A percentile compares a stretch with the other conserved stretches of the same genome.
Conservation (phyloP, 1,284 basidiomycete genomes). For the Rhodotorula sp. region DNA sequence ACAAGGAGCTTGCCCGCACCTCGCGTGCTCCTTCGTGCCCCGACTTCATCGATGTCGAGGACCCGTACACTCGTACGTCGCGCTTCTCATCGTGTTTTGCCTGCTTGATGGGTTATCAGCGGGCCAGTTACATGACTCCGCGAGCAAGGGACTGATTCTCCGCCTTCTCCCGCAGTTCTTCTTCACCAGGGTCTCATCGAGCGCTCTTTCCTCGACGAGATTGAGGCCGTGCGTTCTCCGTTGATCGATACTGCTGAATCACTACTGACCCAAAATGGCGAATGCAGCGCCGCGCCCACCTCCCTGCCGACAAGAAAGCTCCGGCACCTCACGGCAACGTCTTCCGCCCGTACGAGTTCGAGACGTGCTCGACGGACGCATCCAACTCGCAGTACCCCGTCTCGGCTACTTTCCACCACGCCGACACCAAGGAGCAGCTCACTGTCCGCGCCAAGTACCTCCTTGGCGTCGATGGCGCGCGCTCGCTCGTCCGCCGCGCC, state of each 20-base stretch:
- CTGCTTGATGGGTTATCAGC: too few species aligned
- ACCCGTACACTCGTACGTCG: constrained; percentile 45
- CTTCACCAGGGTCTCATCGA: constrained; percentile 54
- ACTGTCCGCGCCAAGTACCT: constrained; percentile 52
- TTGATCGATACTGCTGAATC: fast-evolving
- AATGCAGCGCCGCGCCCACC: constrained; percentile 33
- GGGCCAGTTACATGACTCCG: too few species aligned
- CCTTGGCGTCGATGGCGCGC: constrained; percentile 51
- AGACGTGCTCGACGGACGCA: constrained; percentile 41
- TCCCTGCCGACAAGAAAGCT: constrained; percentile 29
- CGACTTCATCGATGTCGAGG: constrained; percentile 53
- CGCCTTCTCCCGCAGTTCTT: constrained; percentile 38
- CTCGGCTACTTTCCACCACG: constrained; percentile 26
- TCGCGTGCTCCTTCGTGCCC: constrained; percentile 53
- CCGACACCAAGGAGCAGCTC: constrained; percentile 33
- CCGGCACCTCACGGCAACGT: constrained; percentile 44
- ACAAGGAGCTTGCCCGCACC: constrained; percentile 49
- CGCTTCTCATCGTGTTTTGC: too few species aligned
- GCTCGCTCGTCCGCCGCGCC: constrained; percentile 48
- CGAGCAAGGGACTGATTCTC: too few species aligned
- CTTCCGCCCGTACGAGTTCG: constrained; percentile 44
- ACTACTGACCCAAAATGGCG: not conserved
- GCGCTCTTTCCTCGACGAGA: constrained; percentile 51
- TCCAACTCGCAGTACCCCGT: constrained; percentile 38
- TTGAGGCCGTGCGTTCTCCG: constrained; percentile 43